A percentile compares a stretch with the other conserved stretches of the same genome.
These are phyloP conservation scores for Coix lacrymajobi DNA, from an alignment of 176 grass and related monocot genomes.

Conservation along the genomic window DNA sequence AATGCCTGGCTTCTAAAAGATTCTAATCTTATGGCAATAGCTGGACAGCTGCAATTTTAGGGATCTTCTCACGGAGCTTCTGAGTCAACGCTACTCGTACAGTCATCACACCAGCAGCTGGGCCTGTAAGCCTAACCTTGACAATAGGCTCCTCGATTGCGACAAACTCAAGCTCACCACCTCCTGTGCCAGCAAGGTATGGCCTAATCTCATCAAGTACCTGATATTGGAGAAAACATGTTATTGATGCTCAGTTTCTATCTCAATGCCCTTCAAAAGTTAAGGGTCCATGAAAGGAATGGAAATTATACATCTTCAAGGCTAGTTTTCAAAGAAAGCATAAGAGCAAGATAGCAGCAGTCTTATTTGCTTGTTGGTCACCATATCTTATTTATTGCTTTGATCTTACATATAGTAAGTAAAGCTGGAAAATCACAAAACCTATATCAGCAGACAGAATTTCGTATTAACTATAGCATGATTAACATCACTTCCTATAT, in stretches of 20 bases:
- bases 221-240: constrained; percentile 29
- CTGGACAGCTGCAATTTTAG: constrained; percentile 76
- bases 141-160: constrained; percentile 79
- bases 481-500: neutral
- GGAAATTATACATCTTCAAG: neutral
- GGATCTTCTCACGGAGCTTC: constrained; percentile 96
- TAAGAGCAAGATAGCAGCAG: neutral
- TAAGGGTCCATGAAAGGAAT: neutral
- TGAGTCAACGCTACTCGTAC: constrained; percentile 88
- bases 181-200: constrained; percentile 86
- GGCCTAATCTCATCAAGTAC: constrained; percentile 97
- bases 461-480: neutral
- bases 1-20: neutral
- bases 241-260: neutral
- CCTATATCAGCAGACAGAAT: neutral
- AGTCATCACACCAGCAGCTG: constrained; percentile 83
- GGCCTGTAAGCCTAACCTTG: constrained; percentile 79
- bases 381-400: neutral
- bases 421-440: neutral
- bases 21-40: constrained; percentile 47
- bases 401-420: neutral
- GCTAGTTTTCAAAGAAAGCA: neutral
- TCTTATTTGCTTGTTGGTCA: neutral
- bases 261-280: neutral
- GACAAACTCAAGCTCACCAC: constrained; percentile 86